Percentiles rank a stretch among this genome's conserved stretches.
Evolutionary conservation across 352 stramenopile species (phyloP).

Genomic region (Globisporangium sylvaticum): DNA sequence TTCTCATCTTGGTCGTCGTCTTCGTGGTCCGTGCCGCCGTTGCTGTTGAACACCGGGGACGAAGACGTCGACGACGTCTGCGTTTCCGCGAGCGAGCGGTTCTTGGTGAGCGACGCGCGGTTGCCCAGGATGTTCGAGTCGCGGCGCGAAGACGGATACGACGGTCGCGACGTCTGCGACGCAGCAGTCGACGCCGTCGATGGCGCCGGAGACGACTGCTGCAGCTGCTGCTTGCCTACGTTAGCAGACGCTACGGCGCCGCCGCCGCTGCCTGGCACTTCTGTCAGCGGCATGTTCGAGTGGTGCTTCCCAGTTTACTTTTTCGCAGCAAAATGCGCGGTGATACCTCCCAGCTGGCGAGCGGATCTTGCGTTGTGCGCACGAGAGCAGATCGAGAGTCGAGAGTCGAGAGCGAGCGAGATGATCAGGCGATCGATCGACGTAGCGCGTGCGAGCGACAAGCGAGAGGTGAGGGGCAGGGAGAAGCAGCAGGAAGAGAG

Average conservation of each 20-base stretch:
- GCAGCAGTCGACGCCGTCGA: not conserved
- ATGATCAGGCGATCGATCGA: not conserved
- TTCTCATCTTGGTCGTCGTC: constrained; percentile 14
- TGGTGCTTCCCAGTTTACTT: not conserved
- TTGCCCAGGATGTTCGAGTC: constrained; percentile 30
- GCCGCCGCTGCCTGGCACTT: not conserved
- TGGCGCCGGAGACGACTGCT: not conserved
- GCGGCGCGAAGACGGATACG: constrained; percentile 15
- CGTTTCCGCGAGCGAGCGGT: constrained; percentile 11
- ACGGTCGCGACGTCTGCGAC: constrained; percentile 5
- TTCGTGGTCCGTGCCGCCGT: constrained; percentile 9
- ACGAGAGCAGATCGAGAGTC: not conserved
- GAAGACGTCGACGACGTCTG: constrained; percentile 19
- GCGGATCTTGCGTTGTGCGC: constrained; percentile 3
- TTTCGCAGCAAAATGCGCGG: not conserved
- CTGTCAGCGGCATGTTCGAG: not conserved
- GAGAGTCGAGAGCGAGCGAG: not conserved
- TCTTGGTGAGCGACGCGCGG: constrained; percentile 63
- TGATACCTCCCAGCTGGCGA: not conserved
- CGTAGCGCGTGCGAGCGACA: not conserved
- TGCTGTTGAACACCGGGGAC: constrained; percentile 5
- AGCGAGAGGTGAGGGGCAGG: not conserved
- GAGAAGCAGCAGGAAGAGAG: too few relatives aligned
- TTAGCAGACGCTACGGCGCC: not conserved
- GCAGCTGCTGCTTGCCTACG: not conserved